Base-by-base conservation (phyloP, 1,284 basidiomycete species). In the Ceratobasidium sp. region DNA sequence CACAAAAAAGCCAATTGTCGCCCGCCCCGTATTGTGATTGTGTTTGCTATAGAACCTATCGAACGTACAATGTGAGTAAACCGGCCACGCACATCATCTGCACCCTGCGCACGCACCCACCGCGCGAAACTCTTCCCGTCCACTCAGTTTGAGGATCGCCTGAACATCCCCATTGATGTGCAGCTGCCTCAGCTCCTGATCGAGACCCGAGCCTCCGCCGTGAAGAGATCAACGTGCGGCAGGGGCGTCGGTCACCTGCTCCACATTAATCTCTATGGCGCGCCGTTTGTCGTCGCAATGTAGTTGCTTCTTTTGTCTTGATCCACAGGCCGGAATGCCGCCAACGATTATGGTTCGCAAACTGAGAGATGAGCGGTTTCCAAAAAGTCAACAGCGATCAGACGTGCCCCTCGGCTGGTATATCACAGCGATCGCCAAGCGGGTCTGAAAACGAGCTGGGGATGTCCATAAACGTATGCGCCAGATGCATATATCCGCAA, bases 71-170 rank as follows among this genome's bases (percentile, higher is more conserved):
- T 52, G 62, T 65, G 62, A 45, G 62, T 65, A 65, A 65, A 65
- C 46, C 46, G 46, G 62, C 62, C 62, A 65, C 62, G 62, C 62
- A 65, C 62, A 65, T 65, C 62, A 65, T 48, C n/a, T 16, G 62
- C 62, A 65, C 62, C 62, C 62, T 65, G 62, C 62, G 48, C 62
- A 53, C 48, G 62, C 62, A 36, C 48, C 14, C 46, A 65, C 62
- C 62, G 18, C 62, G 46, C 62, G 48, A 65, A 32, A 39, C 46
- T 48, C 62, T 26, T 52, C 21, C 53, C 62, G 53, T 30, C 48
- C n/a, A 12, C 16, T 26, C 4, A 45, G 16, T 53, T 10, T 34
- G 30, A 50, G 26, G 62, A 65, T 65, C 62, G 62, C 28, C 62
- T 34, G 62, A 21, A 65, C 62, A 65, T 65, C 62, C 46, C 26